Conservation (phyloP, 805 yeast genomes). For the Grigorovia yakushimaensis region DNA sequence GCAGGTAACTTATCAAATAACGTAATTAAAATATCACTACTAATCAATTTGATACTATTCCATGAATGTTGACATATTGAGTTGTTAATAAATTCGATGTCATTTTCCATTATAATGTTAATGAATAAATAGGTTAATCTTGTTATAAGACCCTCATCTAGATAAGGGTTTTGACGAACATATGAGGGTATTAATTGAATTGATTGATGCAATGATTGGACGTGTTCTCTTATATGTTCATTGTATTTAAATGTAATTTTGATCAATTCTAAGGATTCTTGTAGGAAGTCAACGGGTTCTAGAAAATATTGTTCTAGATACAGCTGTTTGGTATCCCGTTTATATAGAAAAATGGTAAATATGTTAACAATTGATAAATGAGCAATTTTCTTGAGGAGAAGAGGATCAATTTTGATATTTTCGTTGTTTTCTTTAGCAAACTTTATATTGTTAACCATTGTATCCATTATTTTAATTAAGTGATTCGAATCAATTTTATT, state of each 20-base stretch:
- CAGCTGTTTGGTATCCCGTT: constrained; percentile 34
- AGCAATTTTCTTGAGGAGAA: constrained; percentile 19
- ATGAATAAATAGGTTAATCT: constrained; percentile 44
- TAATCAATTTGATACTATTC: constrained; percentile 13
- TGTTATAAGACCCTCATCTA: constrained; percentile 47
- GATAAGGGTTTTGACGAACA: constrained; percentile 14
- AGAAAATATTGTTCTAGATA: constrained; percentile 37
- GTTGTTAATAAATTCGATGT: constrained; percentile 6
- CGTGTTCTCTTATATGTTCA: constrained; percentile 5
- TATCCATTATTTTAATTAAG: constrained; percentile 12
- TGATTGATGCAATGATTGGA: constrained; percentile 12
- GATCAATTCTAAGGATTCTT: constrained; percentile 22
- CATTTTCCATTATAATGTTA: constrained; percentile 17
- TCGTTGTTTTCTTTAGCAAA: constrained; percentile 4
- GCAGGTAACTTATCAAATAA: constrained; percentile 35
- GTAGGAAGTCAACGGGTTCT: constrained; percentile 34
- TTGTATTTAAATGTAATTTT: constrained; percentile 12
- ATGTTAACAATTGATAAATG: constrained; percentile 31
- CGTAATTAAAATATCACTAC: constrained; percentile 23
- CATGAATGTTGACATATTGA: constrained; percentile 11
- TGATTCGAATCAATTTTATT: constrained; percentile 5
- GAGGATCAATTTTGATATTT: neutral
- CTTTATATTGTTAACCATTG: constrained; percentile 14
- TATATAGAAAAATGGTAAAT: constrained; percentile 34
- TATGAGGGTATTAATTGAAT: constrained; percentile 16